A percentile compares a stretch with the other conserved stretches of the same genome.
Evolutionary conservation across 257 asterid genomes (phyloP).

Genomic region (Petunia axillaris): DNA sequence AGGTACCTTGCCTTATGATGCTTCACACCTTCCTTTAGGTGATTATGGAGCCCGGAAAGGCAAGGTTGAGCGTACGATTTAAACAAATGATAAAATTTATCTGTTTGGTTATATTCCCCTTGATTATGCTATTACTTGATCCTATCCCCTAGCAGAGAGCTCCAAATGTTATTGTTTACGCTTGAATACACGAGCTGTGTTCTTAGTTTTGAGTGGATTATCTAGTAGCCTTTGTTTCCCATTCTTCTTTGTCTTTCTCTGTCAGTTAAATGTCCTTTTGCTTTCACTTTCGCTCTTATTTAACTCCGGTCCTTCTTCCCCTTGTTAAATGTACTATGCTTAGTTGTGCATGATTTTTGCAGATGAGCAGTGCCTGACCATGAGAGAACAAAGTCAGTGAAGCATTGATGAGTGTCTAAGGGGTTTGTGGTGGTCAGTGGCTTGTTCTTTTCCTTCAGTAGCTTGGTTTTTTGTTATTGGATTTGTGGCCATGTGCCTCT

Average conservation of each 20-base stretch:
- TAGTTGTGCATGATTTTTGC: conserved; percentile 22
- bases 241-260: background rate
- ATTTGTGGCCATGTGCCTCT: conserved; percentile 21
- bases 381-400: conserved; percentile 19
- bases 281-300: background rate
- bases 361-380: conserved; percentile 15
- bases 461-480: conserved; percentile 23
- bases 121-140: background rate
- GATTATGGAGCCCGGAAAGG: background rate
- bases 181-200: background rate
- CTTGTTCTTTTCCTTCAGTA: conserved; percentile 20
- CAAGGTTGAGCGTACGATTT: background rate
- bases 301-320: background rate
- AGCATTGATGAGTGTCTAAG: conserved; percentile 12
- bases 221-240: background rate
- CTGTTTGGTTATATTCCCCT: background rate
- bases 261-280: background rate
- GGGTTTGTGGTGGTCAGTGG: conserved; percentile 21
- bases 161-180: background rate
- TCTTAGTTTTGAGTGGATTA: background rate
- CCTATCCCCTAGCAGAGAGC: background rate
- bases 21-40: background rate
- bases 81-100: background rate
- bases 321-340: conserved; percentile 13
- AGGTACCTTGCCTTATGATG: background rate